A percentile compares a stretch with the other conserved stretches of the same genome.
Conservation (phyloP, 2,329 filamentous ascomycete genomes). For the Microsporum canis region DNA sequence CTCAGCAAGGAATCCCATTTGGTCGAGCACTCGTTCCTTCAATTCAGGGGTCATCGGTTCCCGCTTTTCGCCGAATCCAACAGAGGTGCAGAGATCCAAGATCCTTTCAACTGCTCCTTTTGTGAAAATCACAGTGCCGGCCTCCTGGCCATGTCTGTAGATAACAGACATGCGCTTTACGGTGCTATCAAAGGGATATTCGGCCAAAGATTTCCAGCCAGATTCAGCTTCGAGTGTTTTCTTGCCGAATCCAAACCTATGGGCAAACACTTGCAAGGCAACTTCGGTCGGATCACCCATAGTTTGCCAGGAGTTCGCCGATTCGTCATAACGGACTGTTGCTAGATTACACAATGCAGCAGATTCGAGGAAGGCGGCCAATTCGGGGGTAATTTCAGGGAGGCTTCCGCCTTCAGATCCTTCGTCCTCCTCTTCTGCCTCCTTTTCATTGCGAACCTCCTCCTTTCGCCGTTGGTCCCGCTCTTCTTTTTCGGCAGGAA, state of each 20-base stretch:
- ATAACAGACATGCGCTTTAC: slow-evolving; percentile 58
- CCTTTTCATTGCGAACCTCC: slow-evolving; percentile 16
- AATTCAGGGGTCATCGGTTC: slow-evolving; percentile 31
- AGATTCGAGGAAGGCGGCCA: slow-evolving; percentile 43
- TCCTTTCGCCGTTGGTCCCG: slow-evolving; percentile 21
- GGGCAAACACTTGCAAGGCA: slow-evolving; percentile 54
- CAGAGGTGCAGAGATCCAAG: slow-evolving; percentile 40
- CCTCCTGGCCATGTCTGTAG: slow-evolving; percentile 34
- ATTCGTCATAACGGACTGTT: slow-evolving; percentile 36
- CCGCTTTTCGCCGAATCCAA: slow-evolving; percentile 33
- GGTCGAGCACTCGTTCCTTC: slow-evolving; percentile 40
- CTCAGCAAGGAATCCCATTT: slow-evolving; percentile 46
- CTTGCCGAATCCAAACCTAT: slow-evolving; percentile 46
- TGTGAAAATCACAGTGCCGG: slow-evolving; percentile 20
- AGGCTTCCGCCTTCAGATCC: slow-evolving; percentile 14
- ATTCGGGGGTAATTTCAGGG: slow-evolving; percentile 34
- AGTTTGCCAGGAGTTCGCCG: slow-evolving; percentile 41
- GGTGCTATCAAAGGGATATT: slow-evolving; percentile 54
- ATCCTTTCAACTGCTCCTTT: slow-evolving; percentile 36
- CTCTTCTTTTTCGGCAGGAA: slow-evolving; percentile 41
- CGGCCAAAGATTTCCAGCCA: slow-evolving; percentile 45
- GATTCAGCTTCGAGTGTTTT: slow-evolving; percentile 29
- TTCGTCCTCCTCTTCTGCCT: slow-evolving; percentile 14
- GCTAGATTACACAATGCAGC: slow-evolving; percentile 47
- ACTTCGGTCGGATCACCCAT: slow-evolving; percentile 57